Base-by-base conservation (phyloP, 352 stramenopile genomes). In the Pythium monospermum region DNA sequence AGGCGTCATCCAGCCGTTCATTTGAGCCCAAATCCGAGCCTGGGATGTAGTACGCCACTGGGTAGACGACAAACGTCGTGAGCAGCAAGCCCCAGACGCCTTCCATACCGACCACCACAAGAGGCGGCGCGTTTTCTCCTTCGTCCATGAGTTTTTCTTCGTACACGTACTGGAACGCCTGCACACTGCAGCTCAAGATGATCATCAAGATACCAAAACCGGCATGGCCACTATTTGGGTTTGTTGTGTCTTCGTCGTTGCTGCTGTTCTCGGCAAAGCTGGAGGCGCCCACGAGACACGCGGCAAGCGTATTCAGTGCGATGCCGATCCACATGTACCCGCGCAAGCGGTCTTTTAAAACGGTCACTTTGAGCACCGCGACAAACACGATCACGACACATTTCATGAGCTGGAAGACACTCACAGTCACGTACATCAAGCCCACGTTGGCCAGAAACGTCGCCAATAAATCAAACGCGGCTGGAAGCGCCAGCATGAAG, bases 131-230 rank as follows among this genome's bases (percentile, higher is more conserved):
- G 44, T 83, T 91, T 47, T 95, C 78, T 46, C 93, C 88, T 63
- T 97, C 93, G 49, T 91, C 91, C 90, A 98, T 97, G 31, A 98
- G 83, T 69, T 98, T 98, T 71, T 99, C 96, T 61, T 99, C 95
- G 59, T 98, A 98, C 23, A 98, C 95, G 73, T 98, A 98, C 57
- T 98, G 94, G 22, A 96, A 69, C 2, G 89, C 87, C 64, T 98
- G 93, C 8, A 98, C 92, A 33, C 94, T 87, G 46, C 94, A 97
- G 53, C 95, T 97, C 2, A 96, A 57, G 37, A 99, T 82, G 38
- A 99, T 91, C 64, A 98, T 91, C 26, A 91, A 53, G 31, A 98
- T 86, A 8, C 96, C 95, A 46, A 97, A 83, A 6, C 86, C 73
- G 2, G 95, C 87, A 54, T 96, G 66, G 23, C 71, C 50, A n/a